These are phyloP conservation scores for Arthrobotrys sphaeroides DNA, from an alignment of 2,329 filamentous ascomycete species.

Conservation along the genomic window DNA sequence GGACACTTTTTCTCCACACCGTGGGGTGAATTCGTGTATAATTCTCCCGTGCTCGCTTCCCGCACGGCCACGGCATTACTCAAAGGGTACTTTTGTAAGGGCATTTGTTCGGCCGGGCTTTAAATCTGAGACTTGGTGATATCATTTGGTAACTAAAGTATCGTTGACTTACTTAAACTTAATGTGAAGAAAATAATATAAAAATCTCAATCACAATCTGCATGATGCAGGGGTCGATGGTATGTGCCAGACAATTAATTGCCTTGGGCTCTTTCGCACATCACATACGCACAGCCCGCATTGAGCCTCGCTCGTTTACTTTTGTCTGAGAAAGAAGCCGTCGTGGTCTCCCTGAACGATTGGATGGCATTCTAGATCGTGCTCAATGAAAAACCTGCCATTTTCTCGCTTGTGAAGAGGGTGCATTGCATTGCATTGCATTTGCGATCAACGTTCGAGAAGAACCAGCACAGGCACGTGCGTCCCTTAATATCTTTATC, in stretches of 20 bases:
- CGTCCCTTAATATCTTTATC: background rate
- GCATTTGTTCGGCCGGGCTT: slow-evolving; percentile 3
- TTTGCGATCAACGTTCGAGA: slow-evolving; percentile 8
- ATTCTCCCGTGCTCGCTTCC: slow-evolving; percentile 7
- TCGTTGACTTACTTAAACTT: background rate
- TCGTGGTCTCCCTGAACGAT: background rate
- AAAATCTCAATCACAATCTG: slow-evolving; percentile 7
- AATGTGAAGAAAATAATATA: background rate
- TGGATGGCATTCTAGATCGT: background rate
- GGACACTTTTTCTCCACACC: slow-evolving; percentile 29
- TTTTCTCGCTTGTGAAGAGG: slow-evolving; percentile 25
- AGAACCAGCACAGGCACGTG: background rate
- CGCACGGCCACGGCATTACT: slow-evolving; percentile 6
- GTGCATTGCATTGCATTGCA: slow-evolving; percentile 51
- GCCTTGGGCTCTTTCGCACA: background rate
- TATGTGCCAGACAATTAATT: background rate
- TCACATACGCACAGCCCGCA: background rate
- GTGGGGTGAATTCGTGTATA: slow-evolving; percentile 19
- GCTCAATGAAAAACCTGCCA: background rate
- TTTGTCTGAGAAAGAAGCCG: background rate
- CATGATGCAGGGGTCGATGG: slow-evolving; percentile 24
- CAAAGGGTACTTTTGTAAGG: background rate
- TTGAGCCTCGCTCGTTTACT: background rate
- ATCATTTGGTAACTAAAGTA: slow-evolving; percentile 19
- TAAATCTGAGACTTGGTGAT: slow-evolving; percentile 4